Base-by-base conservation (phyloP, 345 rosid genomes). In the Corchorus capsularis region DNA sequence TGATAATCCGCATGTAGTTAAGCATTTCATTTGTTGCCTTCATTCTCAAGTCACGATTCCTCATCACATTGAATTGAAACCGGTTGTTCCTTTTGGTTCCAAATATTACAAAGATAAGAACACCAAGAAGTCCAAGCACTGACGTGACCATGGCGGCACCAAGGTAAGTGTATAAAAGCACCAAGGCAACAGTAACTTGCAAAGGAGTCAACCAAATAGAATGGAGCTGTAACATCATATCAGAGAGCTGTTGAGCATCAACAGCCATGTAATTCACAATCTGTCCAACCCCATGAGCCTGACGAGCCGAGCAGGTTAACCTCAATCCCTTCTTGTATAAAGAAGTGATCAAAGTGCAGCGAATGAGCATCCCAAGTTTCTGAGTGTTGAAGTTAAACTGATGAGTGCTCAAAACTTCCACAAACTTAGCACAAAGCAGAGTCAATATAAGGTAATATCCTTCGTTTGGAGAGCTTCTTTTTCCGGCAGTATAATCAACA, bases 201-300 rank as follows among this genome's bases (percentile, higher is more conserved):
- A 95, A 63, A 12, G 98, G 98, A 92, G 90, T 95, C 73, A 93
- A 79, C 99, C 99, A 95, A 54, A 93, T 79, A n/a, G 96, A 77
- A 79, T 95, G 99, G 61, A 95, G 87, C 88, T 93, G 99, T 37
- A 93, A 69, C 94, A 95, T 95, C 98, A 95, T 93, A 69, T 95
- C 99, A 17, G 98, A 93, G 67, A 95, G 94, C 80, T 95, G 99
- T 20, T 95, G 99, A 1, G 98, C 97, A 72, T 95, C 99, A 5
- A 95, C 98, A 37, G 99, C 94, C 99, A 95, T 95, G 86, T 95
- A 95, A 74, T 95, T 95, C 77, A 95, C 99, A 60, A 93, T 95
- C 81, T 93, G 99, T 17, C 99, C 98, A 1, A 95, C 96, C 10
- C 99, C 99, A 63, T 95, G 99, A 73, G 86, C 87, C 74, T 95